Evolutionary conservation across 2,329 filamentous ascomycete genomes (phyloP), one percentile per base, ranked within the genome.

Genomic region (Pseudogymnoascus sp.): DNA sequence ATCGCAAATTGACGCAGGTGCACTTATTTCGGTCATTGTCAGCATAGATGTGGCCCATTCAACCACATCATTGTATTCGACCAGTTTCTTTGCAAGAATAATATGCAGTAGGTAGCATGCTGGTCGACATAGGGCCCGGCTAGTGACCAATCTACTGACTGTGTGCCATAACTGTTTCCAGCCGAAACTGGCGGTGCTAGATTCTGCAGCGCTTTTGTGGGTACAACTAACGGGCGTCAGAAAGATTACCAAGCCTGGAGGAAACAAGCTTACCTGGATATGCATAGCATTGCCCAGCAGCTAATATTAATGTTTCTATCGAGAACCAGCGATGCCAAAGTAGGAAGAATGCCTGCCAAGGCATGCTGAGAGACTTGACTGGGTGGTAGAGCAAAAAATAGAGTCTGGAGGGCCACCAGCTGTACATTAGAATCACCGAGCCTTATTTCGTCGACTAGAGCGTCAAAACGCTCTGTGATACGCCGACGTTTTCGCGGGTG

Each of bases 231-330:
- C 3, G 28, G 6, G 2, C 28, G 28, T 55, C 16, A 55, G 49
- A 33, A 55, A 55, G 9, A n/a, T 19, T 33, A 35, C 16, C 4
- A 19, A 8, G n/a, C 28, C 28, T 7, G 11, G 8, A 22, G 16
- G 28, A 55, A 55, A 55, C 16, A 35, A 35, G 74, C 81, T 71
- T 77, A 92, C 91, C 89, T 90, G 65, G 90, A 80, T 71, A 91
- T 84, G n/a, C 87, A 88, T 60, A 97, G 74, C 78, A 96, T 85
- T 16, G 91, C 88, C 94, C 94, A 99, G 0, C 87, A 90, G 6
- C 87, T 83, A 41, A 87, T 77, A 7, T 75, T 74, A 12, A 77
- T 75, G 67, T 88, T 86, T 69, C 96, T 92, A 69, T 94, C 89
- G 8, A 83, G 80, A 45, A 89, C 83, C 61, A 82, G 79, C 9